Base-by-base conservation (phyloP, 805 yeast species). In the Candida insectorum region DNA sequence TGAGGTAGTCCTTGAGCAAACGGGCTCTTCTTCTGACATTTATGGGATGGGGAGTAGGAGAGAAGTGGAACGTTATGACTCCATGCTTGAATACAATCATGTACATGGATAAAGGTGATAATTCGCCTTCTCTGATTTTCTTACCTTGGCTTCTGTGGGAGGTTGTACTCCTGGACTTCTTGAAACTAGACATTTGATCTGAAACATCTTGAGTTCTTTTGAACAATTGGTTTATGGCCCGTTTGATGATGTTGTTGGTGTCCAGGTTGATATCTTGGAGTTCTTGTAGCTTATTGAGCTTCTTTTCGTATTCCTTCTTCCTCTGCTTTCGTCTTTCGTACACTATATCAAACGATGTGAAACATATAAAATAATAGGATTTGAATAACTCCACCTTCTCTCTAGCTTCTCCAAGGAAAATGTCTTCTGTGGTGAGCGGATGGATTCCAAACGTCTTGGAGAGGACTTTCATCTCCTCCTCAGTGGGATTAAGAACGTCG, bases 371-470 rank as follows among this genome's bases (percentile, higher is more conserved):
- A 56, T 91, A 93, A 58, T 91, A 91, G 43, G 85, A 85, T 50
- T 84, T 81, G 64, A 91, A 91, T 21, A 93, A 59, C 60, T 91
- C 98, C 14, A 91, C 96, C 53, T 91, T 91, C 56, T 91, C 98
- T 44, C 97, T 76, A 1, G 95, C 84, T 54, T 91, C 98, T 2
- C 96, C 96, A 19, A 89, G 61, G 40, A 85, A 83, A 30, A 91
- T 89, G 61, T 91, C 98, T 54, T 91, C 98, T 0, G 97, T 85
- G 0, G 98, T 91, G 48, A 91, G 72, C 0, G 98, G 98, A 58
- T 91, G 98, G 36, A 91, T 86, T 1, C 95, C 95, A 62, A 91
- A 91, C 0, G 97, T 79, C 49, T 87, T 87, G 17, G 94, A 77
- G 10, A 91, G 48, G 0, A 83, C 93, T 50, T 91, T 88, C 95